These are phyloP conservation scores for Aspergillus cejpii DNA, from an alignment of 2,329 filamentous ascomycete species.

Conservation along the genomic window DNA sequence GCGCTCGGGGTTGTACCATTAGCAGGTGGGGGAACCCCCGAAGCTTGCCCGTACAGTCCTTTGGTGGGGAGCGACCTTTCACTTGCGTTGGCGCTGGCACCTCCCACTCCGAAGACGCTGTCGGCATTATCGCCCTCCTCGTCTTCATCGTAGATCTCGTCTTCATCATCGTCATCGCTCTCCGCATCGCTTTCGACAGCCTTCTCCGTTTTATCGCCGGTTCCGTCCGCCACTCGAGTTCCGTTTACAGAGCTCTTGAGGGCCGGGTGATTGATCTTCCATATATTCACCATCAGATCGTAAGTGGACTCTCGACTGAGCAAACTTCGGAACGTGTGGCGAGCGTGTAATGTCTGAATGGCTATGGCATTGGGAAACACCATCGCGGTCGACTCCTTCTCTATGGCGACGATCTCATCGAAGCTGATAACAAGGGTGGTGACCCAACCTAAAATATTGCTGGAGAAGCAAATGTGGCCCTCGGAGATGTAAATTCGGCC, in stretches of 20 bases:
- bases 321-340: constrained; percentile 93
- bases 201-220: constrained; percentile 87
- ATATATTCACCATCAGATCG: constrained; percentile 94
- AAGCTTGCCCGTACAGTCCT: constrained; percentile 63
- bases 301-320: constrained; percentile 93
- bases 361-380: constrained; percentile 97
- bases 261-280: constrained; percentile 92
- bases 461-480: constrained; percentile 95
- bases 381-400: constrained; percentile 92
- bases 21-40: constrained; percentile 43
- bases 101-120: constrained; percentile 52
- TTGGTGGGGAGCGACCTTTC: constrained; percentile 46
- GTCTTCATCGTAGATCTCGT: constrained; percentile 52
- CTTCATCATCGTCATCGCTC: constrained; percentile 69
- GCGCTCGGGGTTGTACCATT: constrained; percentile 33
- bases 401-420: constrained; percentile 92
- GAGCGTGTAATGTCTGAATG: constrained; percentile 90
- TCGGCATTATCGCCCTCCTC: constrained; percentile 52
- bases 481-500: constrained; percentile 94
- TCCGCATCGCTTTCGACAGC: constrained; percentile 62
- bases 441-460: constrained; percentile 97
- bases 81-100: constrained; percentile 50
- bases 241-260: constrained; percentile 88
- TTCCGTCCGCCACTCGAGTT: constrained; percentile 70
- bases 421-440: constrained; percentile 97